phyloP scores from a whole-genome alignment of 768 basidiomycete species.

The Naematelia aurantialba region DNA sequence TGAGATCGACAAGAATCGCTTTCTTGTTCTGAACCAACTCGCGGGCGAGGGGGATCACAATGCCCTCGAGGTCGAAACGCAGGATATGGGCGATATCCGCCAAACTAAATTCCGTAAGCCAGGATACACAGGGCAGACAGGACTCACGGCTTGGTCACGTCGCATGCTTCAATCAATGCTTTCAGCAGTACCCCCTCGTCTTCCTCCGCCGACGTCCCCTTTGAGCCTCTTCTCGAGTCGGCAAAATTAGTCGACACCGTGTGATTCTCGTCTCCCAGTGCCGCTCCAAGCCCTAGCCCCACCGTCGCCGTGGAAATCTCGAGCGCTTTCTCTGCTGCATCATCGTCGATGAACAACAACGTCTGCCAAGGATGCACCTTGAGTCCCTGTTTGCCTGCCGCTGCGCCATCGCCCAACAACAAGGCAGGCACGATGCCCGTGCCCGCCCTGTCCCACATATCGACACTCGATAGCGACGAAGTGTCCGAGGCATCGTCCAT shows the following conservation, averaged over 20 bases:
- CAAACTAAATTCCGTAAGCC: conserved; percentile 24
- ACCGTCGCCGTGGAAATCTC: conserved; percentile 47
- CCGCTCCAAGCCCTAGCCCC: conserved; percentile 20
- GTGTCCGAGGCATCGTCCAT: conserved; percentile 28
- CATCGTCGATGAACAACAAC: conserved; percentile 67
- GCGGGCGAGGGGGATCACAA: conserved; percentile 83
- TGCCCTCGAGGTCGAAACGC: conserved; percentile 51
- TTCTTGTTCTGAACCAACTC: conserved; percentile 87
- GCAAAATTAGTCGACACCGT: background rate
- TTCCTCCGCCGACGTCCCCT: conserved; percentile 48
- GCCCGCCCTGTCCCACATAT: conserved; percentile 14
- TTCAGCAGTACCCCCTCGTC: conserved; percentile 41
- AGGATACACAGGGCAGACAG: background rate
- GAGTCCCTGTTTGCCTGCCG: conserved; percentile 58
- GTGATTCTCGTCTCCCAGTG: background rate
- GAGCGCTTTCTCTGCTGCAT: conserved; percentile 57
- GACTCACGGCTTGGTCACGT: conserved; percentile 45
- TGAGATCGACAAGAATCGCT: conserved; percentile 81
- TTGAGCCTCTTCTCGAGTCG: conserved; percentile 11
- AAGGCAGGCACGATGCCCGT: background rate
- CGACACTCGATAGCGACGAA: conserved; percentile 20
- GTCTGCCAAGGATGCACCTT: conserved; percentile 87
- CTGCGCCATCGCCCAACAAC: background rate
- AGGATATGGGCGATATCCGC: conserved; percentile 46
- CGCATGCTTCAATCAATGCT: conserved; percentile 38